Evolutionary conservation across 129 eudicot genomes (phyloP), one percentile per base, ranked within the genome.

Genomic region (Heracleum sosnowskyi): DNA sequence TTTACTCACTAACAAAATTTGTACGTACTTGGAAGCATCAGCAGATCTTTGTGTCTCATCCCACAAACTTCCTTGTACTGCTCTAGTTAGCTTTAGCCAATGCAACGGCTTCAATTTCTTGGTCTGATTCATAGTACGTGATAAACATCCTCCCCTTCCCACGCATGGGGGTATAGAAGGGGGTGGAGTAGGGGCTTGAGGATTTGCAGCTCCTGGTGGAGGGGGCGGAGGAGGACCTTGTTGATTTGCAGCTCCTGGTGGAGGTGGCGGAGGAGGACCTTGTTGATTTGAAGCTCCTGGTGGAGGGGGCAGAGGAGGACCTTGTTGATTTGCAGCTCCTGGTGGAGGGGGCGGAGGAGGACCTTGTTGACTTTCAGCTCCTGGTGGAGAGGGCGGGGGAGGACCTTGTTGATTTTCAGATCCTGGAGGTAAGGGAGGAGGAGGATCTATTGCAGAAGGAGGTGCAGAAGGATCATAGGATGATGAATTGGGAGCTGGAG

Each of bases 31-130:
- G 45, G 94, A 79, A 78, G 87, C 83, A 78, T 90, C 96, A 62
- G 88, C 91, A 76, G 91, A 82, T 80, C 87, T 95, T 81, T 90
- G 97, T 55, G 94, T 68, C 83, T 95, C 99, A 1, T 92, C 97
- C 98, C 99, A 95, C 87, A 95, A 83, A 84, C 99, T 95, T 84
- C 99, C 99, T 84, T 79, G 83, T 75, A 90, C 95, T 39, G 92
- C 92, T 82, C 95, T 86, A 46, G 91, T 86, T 75, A 95, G 47
- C 81, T 92, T 95, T 73, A 90, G 74, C 99, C 99, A 95, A 83
- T 91, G 96, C 87, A 95, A 87, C 36, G 96, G 97, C 88, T 95
- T 95, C 84, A 95, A 79, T 83, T 91, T 93, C 80, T 86, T 91
- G 41, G 79, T 17, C 77, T 88, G 97, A 74, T 84, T 72, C 11